phyloP scores from a whole-genome alignment of 176 grass and related monocot genomes.

The Avena atlantica region DNA sequence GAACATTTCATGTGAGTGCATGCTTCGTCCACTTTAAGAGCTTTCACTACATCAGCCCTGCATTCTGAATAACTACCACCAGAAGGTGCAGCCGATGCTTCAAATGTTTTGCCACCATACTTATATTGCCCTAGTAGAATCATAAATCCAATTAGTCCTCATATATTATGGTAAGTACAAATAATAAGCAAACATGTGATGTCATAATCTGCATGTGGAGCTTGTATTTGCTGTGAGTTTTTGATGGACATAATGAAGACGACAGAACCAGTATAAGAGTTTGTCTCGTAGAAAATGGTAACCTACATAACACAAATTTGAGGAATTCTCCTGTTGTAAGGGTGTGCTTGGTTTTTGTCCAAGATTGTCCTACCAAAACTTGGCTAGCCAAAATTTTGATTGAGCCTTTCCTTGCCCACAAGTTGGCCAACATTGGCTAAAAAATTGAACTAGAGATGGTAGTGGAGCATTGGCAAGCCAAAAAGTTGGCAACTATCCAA shows the following conservation, averaged over 20 bases:
- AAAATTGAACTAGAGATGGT: too few relatives aligned
- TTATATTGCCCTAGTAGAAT: conserved; percentile 75
- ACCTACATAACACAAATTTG: not conserved
- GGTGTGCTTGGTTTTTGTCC: not conserved
- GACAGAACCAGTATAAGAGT: not conserved
- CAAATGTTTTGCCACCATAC: conserved; percentile 50
- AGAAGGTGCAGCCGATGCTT: conserved; percentile 74
- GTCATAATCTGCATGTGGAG: not conserved
- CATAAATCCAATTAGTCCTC: conserved; percentile 9
- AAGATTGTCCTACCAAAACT: too few relatives aligned
- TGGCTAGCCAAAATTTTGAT: too few relatives aligned
- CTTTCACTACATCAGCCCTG: conserved; percentile 71
- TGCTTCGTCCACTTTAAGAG: conserved; percentile 76
- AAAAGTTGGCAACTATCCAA: too few relatives aligned
- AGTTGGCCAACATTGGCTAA: too few relatives aligned
- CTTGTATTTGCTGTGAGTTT: not conserved
- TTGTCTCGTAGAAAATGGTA: not conserved
- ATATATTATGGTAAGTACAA: not conserved
- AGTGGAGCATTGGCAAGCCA: too few relatives aligned
- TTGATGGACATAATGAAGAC: not conserved
- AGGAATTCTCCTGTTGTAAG: not conserved
- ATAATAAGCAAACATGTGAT: not conserved
- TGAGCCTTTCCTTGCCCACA: too few relatives aligned
- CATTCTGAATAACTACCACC: conserved; percentile 80
- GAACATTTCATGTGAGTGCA: conserved; percentile 99